Evolutionary conservation across 495 filamentous ascomycete genomes (phyloP).

Genomic region (Emericellopsis terricola): DNA sequence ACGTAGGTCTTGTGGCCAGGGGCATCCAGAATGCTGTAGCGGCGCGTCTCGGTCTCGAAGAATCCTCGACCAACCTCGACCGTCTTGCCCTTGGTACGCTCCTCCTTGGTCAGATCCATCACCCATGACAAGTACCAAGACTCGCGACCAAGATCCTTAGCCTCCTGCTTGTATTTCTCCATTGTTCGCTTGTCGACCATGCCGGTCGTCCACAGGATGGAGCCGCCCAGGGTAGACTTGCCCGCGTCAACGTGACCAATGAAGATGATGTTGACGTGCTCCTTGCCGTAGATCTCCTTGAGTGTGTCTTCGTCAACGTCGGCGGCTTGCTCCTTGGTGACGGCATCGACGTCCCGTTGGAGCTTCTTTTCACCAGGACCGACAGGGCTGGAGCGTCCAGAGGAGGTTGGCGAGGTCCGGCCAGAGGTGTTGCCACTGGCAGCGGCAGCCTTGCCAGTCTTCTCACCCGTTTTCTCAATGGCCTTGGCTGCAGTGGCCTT

Average conservation of each 20-base stretch:
- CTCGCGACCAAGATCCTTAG: constrained; percentile 89
- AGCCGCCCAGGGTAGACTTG: constrained; percentile 87
- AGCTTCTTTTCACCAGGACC: constrained; percentile 31
- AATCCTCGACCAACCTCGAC: constrained; percentile 93
- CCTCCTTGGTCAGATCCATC: constrained; percentile 88
- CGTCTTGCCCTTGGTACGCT: constrained; percentile 92
- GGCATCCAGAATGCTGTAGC: constrained; percentile 89
- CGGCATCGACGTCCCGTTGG: constrained; percentile 58
- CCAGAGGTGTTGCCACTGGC: constrained; percentile 17
- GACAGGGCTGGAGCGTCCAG: constrained; percentile 57
- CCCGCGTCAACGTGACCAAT: constrained; percentile 96
- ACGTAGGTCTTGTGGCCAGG: constrained; percentile 95
- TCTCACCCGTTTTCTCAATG: constrained; percentile 69
- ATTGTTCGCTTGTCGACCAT: constrained; percentile 98
- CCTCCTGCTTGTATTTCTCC: constrained; percentile 94
- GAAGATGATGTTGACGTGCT: constrained; percentile 97
- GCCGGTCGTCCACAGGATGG: constrained; percentile 78
- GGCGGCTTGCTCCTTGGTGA: constrained; percentile 70
- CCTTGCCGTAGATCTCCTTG: constrained; percentile 94
- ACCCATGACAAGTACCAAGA: constrained; percentile 98
- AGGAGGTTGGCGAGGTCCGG: constrained; percentile 57
- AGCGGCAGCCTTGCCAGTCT: constrained; percentile 26
- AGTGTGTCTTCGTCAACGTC: constrained; percentile 84
- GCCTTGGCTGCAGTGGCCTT: constrained; percentile 46
- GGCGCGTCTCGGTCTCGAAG: constrained; percentile 80